These are phyloP conservation scores for Monilinia fructicola DNA, from an alignment of 2,329 filamentous ascomycete species.

Conservation along the genomic window DNA sequence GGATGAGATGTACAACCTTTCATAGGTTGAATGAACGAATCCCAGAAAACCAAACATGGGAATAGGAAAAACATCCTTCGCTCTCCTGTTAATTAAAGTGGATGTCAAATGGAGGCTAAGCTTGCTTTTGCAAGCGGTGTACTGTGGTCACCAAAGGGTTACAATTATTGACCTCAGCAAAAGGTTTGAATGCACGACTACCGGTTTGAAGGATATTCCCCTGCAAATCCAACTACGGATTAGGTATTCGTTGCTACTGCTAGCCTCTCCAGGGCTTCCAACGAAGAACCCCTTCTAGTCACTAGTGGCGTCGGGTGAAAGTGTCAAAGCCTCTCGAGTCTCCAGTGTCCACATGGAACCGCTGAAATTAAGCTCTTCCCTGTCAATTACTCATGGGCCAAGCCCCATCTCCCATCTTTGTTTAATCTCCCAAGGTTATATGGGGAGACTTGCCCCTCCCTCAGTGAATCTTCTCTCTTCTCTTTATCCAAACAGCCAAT, in stretches of 20 bases:
- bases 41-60: not conserved
- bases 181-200: slow-evolving; percentile 4
- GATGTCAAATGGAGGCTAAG: slow-evolving; percentile 9
- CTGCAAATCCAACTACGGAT: slow-evolving; percentile 18
- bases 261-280: too few species aligned
- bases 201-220: slow-evolving; percentile 17
- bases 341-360: slow-evolving; percentile 19
- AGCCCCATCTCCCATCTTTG: slow-evolving; percentile 15
- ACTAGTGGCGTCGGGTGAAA: too few species aligned
- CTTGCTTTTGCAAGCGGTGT: slow-evolving; percentile 4
- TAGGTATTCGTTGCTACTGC: not conserved
- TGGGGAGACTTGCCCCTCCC: slow-evolving; percentile 24
- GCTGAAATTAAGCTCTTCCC: slow-evolving; percentile 19
- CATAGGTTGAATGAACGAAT: slow-evolving; percentile 6
- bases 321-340: slow-evolving; percentile 5
- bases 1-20: slow-evolving; percentile 10
- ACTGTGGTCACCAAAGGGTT: slow-evolving; percentile 6
- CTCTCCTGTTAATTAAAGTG: slow-evolving; percentile 5
- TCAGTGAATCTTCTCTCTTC: slow-evolving; percentile 23
- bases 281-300: slow-evolving; percentile 4
- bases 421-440: slow-evolving; percentile 33
- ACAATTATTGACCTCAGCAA: not conserved
- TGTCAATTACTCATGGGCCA: not conserved
- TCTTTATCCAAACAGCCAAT: slow-evolving; percentile 33
- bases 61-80: slow-evolving; percentile 15